Evolutionary conservation across 495 filamentous ascomycete genomes (phyloP).

Genomic region (Penicillium manginii): DNA sequence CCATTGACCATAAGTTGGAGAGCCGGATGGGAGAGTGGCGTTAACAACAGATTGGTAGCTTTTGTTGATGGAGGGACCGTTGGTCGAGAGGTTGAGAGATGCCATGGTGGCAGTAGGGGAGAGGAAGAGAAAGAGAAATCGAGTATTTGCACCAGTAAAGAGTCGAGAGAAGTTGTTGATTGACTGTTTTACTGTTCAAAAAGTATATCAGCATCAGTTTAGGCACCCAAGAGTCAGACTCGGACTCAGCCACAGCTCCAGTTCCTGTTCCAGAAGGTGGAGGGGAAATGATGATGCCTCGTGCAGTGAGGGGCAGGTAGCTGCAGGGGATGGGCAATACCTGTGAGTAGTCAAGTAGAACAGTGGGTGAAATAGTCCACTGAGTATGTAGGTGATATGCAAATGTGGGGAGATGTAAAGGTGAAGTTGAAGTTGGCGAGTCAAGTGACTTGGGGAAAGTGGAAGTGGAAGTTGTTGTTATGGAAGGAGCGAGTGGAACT

Average conservation of each 20-base stretch:
- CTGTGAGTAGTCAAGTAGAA: too few relatives aligned
- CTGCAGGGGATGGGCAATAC: too few relatives aligned
- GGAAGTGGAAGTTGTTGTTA: neutral
- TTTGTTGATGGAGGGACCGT: conserved; percentile 88
- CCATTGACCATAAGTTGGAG: conserved; percentile 81
- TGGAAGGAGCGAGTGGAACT: neutral
- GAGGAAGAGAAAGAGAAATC: neutral
- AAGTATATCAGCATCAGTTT: too few relatives aligned
- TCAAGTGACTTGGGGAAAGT: too few relatives aligned
- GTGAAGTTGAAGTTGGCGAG: neutral
- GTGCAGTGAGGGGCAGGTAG: too few relatives aligned
- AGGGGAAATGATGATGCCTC: too few relatives aligned
- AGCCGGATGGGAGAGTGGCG: conserved; percentile 66
- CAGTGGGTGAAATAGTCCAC: too few relatives aligned
- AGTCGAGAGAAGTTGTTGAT: neutral
- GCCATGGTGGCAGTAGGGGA: conserved; percentile 63
- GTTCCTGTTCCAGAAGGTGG: too few relatives aligned
- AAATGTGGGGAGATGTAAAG: neutral
- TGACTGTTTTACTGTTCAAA: too few relatives aligned
- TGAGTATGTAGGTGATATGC: too few relatives aligned
- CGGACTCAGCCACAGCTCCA: too few relatives aligned
- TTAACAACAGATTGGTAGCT: conserved; percentile 91
- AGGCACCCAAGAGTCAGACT: too few relatives aligned
- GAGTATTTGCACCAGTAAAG: neutral
- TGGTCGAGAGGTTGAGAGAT: conserved; percentile 85